Base-by-base conservation (phyloP, 805 yeast genomes). In the Candida nitratophila region DNA sequence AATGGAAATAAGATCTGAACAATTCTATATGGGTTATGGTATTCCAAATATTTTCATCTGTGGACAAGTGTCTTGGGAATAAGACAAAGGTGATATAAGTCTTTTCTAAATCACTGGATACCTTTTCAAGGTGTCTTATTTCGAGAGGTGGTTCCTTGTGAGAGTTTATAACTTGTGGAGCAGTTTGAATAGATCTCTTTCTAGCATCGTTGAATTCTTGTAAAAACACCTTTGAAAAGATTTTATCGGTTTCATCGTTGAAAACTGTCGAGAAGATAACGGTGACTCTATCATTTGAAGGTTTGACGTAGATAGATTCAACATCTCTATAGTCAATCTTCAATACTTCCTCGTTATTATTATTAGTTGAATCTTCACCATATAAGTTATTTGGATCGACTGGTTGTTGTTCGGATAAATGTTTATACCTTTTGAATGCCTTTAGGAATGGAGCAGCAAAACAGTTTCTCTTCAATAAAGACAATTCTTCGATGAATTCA, bases 181-280 rank as follows among this genome's bases (percentile, higher is more conserved):
- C 97, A 41, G 93, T 90, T 68, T 93, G 99, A 48, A 93, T 91
- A 5, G 95, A 85, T 64, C 96, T 78, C 61, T 86, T 86, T 66
- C 99, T 81, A 11, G 98, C 96, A 63, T 90, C 97, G 38, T 89
- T 96, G 63, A 90, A 90, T 67, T 90, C 96, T 61, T 88, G 96
- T 50, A 88, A 69, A 59, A 88, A 88, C 32, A 88, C 95, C 63
- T 83, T 87, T 37, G 95, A 95, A 54, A 87, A 85, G 43, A 86
- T 76, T 61, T 86, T 88, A 66, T 93, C 99, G 3, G 98, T 93
- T 64, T 93, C 98, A 65, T 93, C 99, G 60, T 86, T 84, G 74
- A 93, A 93, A 21, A 88, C 73, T 4, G 98, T 93, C 40, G 96
- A 87, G 67, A 93, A 93, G 39, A 93, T 85, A 34, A 91, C 97